Base-by-base conservation (phyloP, 2,329 filamentous ascomycete species). In the Aspergillus unguis region DNA sequence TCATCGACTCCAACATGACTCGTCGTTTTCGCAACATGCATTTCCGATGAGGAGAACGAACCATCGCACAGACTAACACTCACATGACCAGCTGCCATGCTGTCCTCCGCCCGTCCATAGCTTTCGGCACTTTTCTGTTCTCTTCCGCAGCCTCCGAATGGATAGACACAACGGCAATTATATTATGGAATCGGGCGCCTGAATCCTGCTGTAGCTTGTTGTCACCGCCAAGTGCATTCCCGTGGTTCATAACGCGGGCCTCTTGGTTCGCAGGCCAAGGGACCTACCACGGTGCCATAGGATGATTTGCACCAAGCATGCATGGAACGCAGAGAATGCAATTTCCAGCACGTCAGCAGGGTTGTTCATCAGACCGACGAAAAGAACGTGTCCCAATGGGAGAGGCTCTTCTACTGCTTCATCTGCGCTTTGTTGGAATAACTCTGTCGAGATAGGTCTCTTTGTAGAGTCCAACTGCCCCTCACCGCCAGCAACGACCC, bases 101-200 rank as follows among this genome's bases (percentile, higher is more conserved):
- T 54, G 55, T 48, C 49, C 48, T 43, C 32, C 37, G 50, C 56
- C 44, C 50, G 17, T 43, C 44, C 25, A 60, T 53, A 52, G 57
- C 58, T 48, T 53, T 47, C 47, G 31, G 42, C 29, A 29, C 49
- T 36, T 48, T 50, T 38, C 43, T 50, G 31, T 37, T 40, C 29
- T 7, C 28, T 59, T 69, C 68, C 67, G 65, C 62, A 56, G 56
- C 56, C 56, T 68, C 68, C 67, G 68, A 69, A 62, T 70, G 67
- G 67, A 55, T 58, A 56, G 58, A 69, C 64, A 68, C 65, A 65
- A 65, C 58, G 45, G 26, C 41, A n/a, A 29, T 60, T 37, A 42
- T 37, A 40, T 40, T 27, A 52, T 43, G 45, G 51, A 41, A 46
- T 48, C 57, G 50, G 38, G 44, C 41, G 40, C 47, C 40, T 25